These are phyloP conservation scores for Corymbia calophylla DNA, from an alignment of 441 rosid genomes.

Conservation along the genomic window DNA sequence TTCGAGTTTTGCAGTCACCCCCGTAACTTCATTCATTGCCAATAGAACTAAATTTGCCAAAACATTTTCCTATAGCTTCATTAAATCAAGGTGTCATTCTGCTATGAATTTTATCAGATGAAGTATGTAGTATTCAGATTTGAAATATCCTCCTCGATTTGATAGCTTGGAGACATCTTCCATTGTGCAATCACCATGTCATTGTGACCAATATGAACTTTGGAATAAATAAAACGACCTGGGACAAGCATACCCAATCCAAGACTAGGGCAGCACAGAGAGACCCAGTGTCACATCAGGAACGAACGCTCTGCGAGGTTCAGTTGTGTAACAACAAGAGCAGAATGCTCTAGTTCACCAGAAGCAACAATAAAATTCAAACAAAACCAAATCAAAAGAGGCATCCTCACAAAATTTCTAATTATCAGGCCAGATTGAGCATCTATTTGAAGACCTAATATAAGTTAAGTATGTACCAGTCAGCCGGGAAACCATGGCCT, in stretches of 20 bases:
- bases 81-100: neutral
- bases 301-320: neutral
- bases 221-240: neutral
- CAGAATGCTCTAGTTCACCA: neutral
- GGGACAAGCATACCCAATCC: neutral
- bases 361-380: neutral
- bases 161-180: neutral
- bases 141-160: neutral
- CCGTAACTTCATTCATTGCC: neutral
- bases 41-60: neutral
- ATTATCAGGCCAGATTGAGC: neutral
- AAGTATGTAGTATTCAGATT: neutral
- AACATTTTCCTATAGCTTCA: neutral
- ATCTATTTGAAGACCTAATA: neutral
- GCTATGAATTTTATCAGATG: neutral
- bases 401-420: neutral
- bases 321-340: neutral
- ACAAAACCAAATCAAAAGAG: neutral
- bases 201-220: neutral
- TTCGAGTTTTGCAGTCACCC: neutral
- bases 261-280: neutral
- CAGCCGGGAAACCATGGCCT: slow-evolving; percentile 84
- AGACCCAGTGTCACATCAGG: neutral
- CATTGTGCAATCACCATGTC: neutral
- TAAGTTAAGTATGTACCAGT: slow-evolving; percentile 42